Conservation (phyloP, 2,329 filamentous ascomycete species). For the Westerdykella ornata region DNA sequence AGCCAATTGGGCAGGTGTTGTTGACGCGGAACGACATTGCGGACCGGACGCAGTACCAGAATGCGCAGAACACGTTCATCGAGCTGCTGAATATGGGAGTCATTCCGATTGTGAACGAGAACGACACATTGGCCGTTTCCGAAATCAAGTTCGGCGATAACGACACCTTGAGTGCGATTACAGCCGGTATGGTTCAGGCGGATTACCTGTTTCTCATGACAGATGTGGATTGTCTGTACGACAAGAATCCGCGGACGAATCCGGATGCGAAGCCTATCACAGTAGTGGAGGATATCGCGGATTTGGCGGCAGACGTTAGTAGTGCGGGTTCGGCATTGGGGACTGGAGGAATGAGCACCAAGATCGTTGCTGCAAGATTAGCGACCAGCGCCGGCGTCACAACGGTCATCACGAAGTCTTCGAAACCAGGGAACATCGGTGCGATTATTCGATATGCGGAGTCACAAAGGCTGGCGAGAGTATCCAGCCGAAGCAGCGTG, state of each 20-base stretch:
- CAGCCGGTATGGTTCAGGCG: slow-evolving; percentile 92
- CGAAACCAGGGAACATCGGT: slow-evolving; percentile 85
- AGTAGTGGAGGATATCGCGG: slow-evolving; percentile 80
- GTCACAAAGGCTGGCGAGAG: slow-evolving; percentile 44
- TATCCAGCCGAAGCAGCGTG: slow-evolving; percentile 24
- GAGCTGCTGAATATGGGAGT: slow-evolving; percentile 91
- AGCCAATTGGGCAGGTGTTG: slow-evolving; percentile 91
- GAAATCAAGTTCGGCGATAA: slow-evolving; percentile 99
- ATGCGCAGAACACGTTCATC: slow-evolving; percentile 90
- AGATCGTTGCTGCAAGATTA: slow-evolving; percentile 86
- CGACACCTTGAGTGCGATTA: slow-evolving; percentile 93
- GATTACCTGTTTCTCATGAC: slow-evolving; percentile 98
- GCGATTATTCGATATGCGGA: slow-evolving; percentile 80
- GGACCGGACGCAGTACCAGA: slow-evolving; percentile 89
- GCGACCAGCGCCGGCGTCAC: slow-evolving; percentile 93
- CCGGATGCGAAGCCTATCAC: slow-evolving; percentile 85
- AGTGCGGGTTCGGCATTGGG: slow-evolving; percentile 81
- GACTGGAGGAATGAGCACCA: slow-evolving; percentile 95
- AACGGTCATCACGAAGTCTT: slow-evolving; percentile 88
- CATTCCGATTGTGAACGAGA: slow-evolving; percentile 97
- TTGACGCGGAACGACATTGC: slow-evolving; percentile 94
- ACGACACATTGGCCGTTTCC: slow-evolving; percentile 91
- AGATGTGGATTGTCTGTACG: slow-evolving; percentile 94
- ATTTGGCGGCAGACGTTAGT: slow-evolving; percentile 81
- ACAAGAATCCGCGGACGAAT: slow-evolving; percentile 83